phyloP scores from a whole-genome alignment of 805 yeast genomes.

The Yamadazyma scolyti region DNA sequence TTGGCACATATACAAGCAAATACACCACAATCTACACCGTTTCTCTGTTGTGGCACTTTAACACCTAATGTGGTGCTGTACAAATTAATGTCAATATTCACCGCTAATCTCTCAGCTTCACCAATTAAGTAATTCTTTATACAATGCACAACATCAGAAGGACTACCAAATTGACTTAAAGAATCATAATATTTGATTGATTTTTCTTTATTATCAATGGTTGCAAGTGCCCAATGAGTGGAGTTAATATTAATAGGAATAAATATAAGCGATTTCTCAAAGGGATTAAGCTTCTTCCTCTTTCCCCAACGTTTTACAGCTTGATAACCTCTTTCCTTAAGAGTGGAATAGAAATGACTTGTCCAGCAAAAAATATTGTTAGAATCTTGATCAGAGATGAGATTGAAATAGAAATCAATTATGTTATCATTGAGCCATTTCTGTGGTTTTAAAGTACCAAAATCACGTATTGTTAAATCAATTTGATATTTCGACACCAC shows the following conservation, averaged over 20 bases:
- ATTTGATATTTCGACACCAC: conserved; percentile 28
- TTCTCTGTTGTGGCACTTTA: conserved; percentile 74
- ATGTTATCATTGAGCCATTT: conserved; percentile 90
- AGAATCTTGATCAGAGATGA: conserved; percentile 41
- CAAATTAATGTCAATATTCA: conserved; percentile 12
- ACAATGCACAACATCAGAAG: conserved; percentile 25
- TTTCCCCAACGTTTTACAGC: conserved; percentile 35
- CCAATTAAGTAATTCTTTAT: conserved; percentile 60
- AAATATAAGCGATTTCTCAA: conserved; percentile 60
- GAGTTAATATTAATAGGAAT: conserved; percentile 83
- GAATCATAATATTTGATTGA: conserved; percentile 78
- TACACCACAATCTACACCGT: conserved; percentile 95
- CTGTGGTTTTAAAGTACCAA: conserved; percentile 64
- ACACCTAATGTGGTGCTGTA: conserved; percentile 23
- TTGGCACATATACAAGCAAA: conserved; percentile 79
- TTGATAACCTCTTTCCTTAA: conserved; percentile 67
- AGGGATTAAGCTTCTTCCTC: conserved; percentile 41
- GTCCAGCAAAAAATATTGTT: conserved; percentile 66
- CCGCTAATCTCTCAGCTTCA: conserved; percentile 57
- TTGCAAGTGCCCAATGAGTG: conserved; percentile 91
- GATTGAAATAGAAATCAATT: conserved; percentile 73
- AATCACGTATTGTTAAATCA: conserved; percentile 63
- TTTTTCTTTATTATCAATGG: conserved; percentile 58
- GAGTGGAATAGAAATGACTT: conserved; percentile 80
- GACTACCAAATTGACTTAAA: conserved; percentile 44